Base-by-base conservation (phyloP, 2,329 filamentous ascomycete species). In the Alternaria solani region DNA sequence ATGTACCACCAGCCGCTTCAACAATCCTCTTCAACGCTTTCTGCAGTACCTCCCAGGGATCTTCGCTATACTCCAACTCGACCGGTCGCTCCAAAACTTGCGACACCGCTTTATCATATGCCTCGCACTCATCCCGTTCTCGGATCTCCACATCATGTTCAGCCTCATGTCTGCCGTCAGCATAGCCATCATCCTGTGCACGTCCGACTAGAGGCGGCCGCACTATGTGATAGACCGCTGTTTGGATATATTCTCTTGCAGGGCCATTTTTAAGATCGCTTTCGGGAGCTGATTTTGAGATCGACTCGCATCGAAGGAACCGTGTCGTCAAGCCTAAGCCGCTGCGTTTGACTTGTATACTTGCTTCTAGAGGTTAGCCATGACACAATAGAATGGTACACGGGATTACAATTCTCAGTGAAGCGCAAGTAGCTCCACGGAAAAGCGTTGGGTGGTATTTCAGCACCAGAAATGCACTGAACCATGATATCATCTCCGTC, bases 131-230 rank as follows among this genome's bases (percentile, higher is more conserved):
- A 38, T 7, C 16, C 16, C n/a, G 34, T 16, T 38, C 16, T 1
- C 7, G 16, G 0, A 18, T 3, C 7, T 38, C 1, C 0, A 5
- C 34, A 38, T 38, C 34, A 0, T 9, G 7, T n/a, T 4, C 3
- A 1, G 0, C 7, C 7, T 38, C 16, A 1, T 38, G 1, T 4
- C n/a, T 6, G 34, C 16, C 3, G n/a, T 38, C 34, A 14, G 34
- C 12, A 34, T 34, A 8, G 32, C 8, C 5, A 4, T 38, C 16
- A 1, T n/a, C 0, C 7, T n/a, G 34, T 4, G 18, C 34, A 38
- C 5, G 6, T n/a, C n/a, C 34, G 1, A n/a, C 34, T n/a, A 2
- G 7, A 18, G 16, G 34, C 34, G 7, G 7, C 0, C 1, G 16
- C 16, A n/a, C 16, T 18, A n/a, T 38, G 34, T 38, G 1, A 7